Evolutionary conservation across 179 eudicot species (phyloP), one percentile per base, ranked within the genome.

Genomic region (Spergularia azorica): DNA sequence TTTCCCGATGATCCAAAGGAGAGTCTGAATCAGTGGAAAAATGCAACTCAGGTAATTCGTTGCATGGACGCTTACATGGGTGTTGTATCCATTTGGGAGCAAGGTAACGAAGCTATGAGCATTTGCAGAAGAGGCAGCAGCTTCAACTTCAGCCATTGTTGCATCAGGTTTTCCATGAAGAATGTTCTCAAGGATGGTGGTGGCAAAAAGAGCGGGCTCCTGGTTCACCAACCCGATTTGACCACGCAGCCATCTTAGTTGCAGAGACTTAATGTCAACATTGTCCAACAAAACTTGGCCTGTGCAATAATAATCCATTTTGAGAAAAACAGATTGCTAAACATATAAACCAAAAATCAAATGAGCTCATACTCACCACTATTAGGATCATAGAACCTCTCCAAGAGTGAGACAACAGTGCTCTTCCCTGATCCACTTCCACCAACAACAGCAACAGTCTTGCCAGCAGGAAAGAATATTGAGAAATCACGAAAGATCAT

Each of bases 391-490:
- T 95, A 95, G 76, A 95, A 95, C 85, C 98, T 87, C 84, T 93
- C 98, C 21, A 95, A 93, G 79, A 95, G 83, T 60, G 98, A 91
- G 55, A 95, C 98, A 60, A 95, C 93, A 1, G 98, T 95, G 78
- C 98, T 95, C 85, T 95, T 95, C 60, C 98, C 98, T 0, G 98
- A 95, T 32, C 98, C 98, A 82, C 98, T 95, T 62, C 98, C 98
- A 77, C 97, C 99, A 68, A 94, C 98, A 21, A 96, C 97, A 0
- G 98, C 99, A 70, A 90, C 93, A 7, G 97, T 96, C 89, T 90
- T 94, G 62, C 98, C 98, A n/a, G 99, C 97, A 13, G 98, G 99
- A 77, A 94, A 94, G 86, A 88, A 90, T 39, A 94, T 86, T 51
- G 97, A 96, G 80, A 96, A 96, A 81, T 89, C 91, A 57, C 92